Conservation (phyloP, 805 yeast genomes). For the Barnettozyma wickerhamii region DNA sequence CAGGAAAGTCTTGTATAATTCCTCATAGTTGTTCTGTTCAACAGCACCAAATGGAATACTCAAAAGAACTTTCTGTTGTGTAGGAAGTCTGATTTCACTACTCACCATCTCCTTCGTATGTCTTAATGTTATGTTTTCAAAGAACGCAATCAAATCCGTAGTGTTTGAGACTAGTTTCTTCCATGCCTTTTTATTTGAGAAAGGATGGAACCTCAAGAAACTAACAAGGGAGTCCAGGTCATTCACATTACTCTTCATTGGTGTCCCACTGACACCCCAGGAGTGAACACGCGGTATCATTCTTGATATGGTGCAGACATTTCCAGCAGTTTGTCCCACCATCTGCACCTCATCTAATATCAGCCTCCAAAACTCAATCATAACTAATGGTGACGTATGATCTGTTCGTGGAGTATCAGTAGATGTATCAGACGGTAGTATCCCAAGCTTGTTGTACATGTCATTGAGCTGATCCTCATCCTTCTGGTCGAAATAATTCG, state of each 20-base stretch:
- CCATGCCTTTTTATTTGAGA: slow-evolving; percentile 28
- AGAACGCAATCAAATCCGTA: slow-evolving; percentile 44
- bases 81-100: slow-evolving; percentile 72
- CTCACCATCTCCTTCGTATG: slow-evolving; percentile 85
- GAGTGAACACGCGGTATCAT: slow-evolving; percentile 81
- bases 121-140: slow-evolving; percentile 55
- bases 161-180: slow-evolving; percentile 8
- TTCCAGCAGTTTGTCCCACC: slow-evolving; percentile 68
- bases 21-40: slow-evolving; percentile 80
- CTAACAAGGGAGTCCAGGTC: slow-evolving; percentile 71
- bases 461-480: background rate
- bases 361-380: slow-evolving; percentile 84
- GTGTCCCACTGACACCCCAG: slow-evolving; percentile 98
- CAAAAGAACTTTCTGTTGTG: slow-evolving; percentile 66
- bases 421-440: slow-evolving; percentile 1
- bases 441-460: slow-evolving; percentile 13
- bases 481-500: background rate
- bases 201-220: slow-evolving; percentile 67
- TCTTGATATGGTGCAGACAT: slow-evolving; percentile 77
- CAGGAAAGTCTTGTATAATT: slow-evolving; percentile 56
- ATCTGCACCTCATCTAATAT: slow-evolving; percentile 93
- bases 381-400: slow-evolving; percentile 77
- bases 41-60: slow-evolving; percentile 74
- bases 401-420: slow-evolving; percentile 26
- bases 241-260: slow-evolving; percentile 59